Base-by-base conservation (phyloP, 305 asterid genomes). In the Fraxinus paxiana region DNA sequence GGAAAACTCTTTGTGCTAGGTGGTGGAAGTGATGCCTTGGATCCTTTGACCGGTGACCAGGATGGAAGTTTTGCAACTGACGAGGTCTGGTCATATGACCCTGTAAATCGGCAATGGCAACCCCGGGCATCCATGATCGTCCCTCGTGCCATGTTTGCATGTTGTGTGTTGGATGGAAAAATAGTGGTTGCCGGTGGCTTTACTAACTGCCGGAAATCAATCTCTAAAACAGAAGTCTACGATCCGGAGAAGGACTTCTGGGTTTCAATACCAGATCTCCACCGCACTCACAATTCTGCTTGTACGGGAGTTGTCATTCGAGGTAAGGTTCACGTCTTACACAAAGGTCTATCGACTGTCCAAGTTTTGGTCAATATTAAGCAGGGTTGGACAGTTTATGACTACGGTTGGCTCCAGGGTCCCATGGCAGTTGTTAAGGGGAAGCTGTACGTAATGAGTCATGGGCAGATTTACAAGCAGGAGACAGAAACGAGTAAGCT, bases 81-180 rank as follows among this genome's bases (percentile, higher is more conserved):
- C 51, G 98, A 94, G 86, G 98, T 94, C 10, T 96, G 99, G 99
- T 92, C 97, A 0, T 96, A 91, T 37, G 92, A 96, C 79, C 96
- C 97, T 0, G 83, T 92, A 24, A 82, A 79, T 37, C 83, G 97
- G 83, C 82, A 46, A 31, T 96, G 99, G 99, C 73, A 88, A 79
- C 83, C 63, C 0, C 85, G 98, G 2, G 90, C 93, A 10, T 73
- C 99, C 76, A 96, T 96, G 99, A 87, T 87, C 2, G 92, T 96
- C 43, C 98, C 99, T 0, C 95, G 98, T 1, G 95, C 98, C 71
- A 96, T 96, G 99, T 96, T 96, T 33, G 98, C 97, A 5, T 96
- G 99, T 83, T 92, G 98, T 70, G 97, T 85, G 70, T 83, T 92
- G 81, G 99, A 96, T 3, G 99, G 96, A 54, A 96, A 91, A 85